Percentiles rank a stretch among this genome's conserved stretches.
Evolutionary conservation across 257 asterid species (phyloP).

Genomic region (Paulownia fortunei): DNA sequence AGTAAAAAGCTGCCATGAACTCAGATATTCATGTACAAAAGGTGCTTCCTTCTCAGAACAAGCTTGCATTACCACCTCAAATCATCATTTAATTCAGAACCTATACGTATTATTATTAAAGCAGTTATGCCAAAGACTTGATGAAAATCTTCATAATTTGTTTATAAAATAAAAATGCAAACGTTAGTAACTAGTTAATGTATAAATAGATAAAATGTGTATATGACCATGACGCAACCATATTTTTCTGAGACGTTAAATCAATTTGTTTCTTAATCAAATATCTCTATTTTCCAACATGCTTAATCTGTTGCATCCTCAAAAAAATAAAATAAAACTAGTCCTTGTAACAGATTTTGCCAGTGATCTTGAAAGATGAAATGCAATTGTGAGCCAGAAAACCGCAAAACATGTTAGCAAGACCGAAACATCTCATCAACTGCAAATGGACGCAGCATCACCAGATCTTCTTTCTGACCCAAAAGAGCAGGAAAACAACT

Average conservation of each 20-base stretch:
- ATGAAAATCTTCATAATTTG: background rate
- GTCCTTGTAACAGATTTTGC: slow-evolving; percentile 12
- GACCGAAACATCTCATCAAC: slow-evolving; percentile 25
- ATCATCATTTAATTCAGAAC: too few species aligned
- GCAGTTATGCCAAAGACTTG: background rate
- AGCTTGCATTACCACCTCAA: too few species aligned
- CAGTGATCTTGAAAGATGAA: slow-evolving; percentile 13
- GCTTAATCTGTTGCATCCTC: background rate
- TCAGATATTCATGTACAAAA: background rate
- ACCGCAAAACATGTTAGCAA: slow-evolving; percentile 20
- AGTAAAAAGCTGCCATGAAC: background rate
- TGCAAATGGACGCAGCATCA: slow-evolving; percentile 49
- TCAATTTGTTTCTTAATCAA: slow-evolving; percentile 27
- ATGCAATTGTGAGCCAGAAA: slow-evolving; percentile 2
- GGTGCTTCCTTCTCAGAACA: too few species aligned
- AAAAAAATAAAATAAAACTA: background rate
- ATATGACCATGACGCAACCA: background rate
- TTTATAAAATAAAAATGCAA: background rate
- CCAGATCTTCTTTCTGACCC: slow-evolving; percentile 88
- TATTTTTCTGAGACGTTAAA: background rate
- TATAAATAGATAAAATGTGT: slow-evolving; percentile 16
- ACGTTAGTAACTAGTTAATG: background rate
- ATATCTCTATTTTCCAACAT: slow-evolving; percentile 21
- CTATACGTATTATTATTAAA: too few species aligned
- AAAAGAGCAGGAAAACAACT: slow-evolving; percentile 81